Conservation (phyloP, 345 rosid genomes). For the Eucalyptus microcorys region DNA sequence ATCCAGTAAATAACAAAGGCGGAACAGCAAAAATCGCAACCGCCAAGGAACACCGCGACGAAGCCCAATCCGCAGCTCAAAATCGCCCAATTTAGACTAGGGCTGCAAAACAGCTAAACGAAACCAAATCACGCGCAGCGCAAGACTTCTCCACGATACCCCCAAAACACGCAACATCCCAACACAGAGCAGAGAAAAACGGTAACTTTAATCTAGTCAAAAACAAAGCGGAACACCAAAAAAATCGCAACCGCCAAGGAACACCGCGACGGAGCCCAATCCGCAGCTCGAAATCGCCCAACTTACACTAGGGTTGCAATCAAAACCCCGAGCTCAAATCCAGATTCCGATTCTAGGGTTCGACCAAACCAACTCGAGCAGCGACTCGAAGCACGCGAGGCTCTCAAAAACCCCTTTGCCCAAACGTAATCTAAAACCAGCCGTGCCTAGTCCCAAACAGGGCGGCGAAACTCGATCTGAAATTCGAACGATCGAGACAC, state of each 20-base stretch:
- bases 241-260: not conserved
- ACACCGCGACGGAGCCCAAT: not conserved
- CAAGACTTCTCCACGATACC: not conserved
- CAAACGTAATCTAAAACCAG: not conserved
- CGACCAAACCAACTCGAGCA: not conserved
- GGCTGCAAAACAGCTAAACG: too few relatives aligned
- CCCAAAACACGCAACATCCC: not conserved
- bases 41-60: not conserved
- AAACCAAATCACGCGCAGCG: not conserved
- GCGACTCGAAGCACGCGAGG: not conserved
- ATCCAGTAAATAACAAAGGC: not conserved
- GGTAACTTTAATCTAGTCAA: not conserved
- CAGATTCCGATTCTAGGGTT: not conserved
- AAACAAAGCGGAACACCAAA: not conserved
- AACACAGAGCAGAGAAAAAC: not conserved
- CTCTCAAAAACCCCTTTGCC: not conserved
- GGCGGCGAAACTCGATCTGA: not conserved
- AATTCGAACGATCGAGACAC: not conserved
- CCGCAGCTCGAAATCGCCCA: not conserved
- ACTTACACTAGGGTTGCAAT: not conserved
- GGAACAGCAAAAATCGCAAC: not conserved
- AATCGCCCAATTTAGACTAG: not conserved
- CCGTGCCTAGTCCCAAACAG: not conserved
- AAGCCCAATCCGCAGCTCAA: not conserved
- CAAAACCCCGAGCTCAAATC: not conserved